Base-by-base conservation (phyloP, 139 green algal genomes). In the Tetratostichococcus sp. region DNA sequence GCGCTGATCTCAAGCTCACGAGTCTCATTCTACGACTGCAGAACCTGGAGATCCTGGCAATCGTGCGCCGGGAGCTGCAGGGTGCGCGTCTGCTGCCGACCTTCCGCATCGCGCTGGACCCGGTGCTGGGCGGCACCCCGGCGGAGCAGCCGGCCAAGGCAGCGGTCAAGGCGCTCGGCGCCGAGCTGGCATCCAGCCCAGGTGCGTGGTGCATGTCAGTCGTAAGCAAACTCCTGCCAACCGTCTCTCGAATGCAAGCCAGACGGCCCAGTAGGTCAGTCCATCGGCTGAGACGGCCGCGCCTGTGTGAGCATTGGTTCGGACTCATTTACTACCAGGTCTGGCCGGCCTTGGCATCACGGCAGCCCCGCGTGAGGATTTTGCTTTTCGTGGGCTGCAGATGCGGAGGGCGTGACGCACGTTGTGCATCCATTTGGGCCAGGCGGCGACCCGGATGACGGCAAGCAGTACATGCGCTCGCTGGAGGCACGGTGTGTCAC, bases 401-500 rank as follows among this genome's bases (percentile, higher is more conserved):
- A 84, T 39, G 79, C 85, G 66, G 34, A 69, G 16, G 78, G 75
- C 11, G 77, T 93, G 19, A 93, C 90, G 0, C 88, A 97, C 76
- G 83, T 93, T 1, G 84, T 97, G 59, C 86, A 86, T 67, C 90
- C 91, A 2, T 92, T 92, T 75, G 85, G 79, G 1, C 71, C 83
- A 0, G 80, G 71, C 3, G 87, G 86, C 0, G 90, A 95, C 62
- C 88, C 89, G 43, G 89, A 94, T 68, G 87, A 94, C 35, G 88
- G 84, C 33, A 66, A 89, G 70, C 73, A 92, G 73, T 92, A 93
- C 75, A 82, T 93, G 70, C 85, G 89, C 30, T 82, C 85, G 1
- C 62, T 91, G 50, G 84, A 91, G 30, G 77, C 87, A 43, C 83
- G 85, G 81, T 87, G 70, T 69, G 75, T 6, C 23, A 39, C 1